Evolutionary conservation across 768 basidiomycete genomes (phyloP).

Genomic region (Cubamyces lactineus): DNA sequence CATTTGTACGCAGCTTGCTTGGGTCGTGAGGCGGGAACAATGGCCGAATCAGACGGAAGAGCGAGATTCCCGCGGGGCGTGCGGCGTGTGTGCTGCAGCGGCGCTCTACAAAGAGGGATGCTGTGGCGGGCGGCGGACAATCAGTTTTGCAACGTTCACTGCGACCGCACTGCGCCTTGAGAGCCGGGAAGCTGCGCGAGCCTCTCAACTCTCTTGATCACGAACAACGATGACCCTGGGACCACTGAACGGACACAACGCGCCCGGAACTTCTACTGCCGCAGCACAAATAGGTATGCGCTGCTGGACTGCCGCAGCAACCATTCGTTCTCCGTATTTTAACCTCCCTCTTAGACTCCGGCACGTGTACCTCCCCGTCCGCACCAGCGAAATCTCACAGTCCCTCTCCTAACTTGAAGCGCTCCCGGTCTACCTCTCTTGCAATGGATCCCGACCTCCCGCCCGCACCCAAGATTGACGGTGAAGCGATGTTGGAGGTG

Average conservation of each 20-base stretch:
- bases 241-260: constrained; percentile 4
- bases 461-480: constrained; percentile 54
- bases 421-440: constrained; percentile 37
- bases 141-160: not conserved
- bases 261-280: constrained; percentile 12
- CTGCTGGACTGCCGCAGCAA: constrained; percentile 8
- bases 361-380: constrained; percentile 32
- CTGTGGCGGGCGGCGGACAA: not conserved
- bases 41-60: too few species aligned
- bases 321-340: constrained; percentile 9
- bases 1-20: too few species aligned
- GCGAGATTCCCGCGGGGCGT: not conserved
- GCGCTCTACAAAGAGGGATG: not conserved
- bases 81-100: not conserved
- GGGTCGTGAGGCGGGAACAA: too few species aligned
- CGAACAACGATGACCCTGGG: constrained; percentile 8
- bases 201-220: not conserved
- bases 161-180: not conserved
- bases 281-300: constrained; percentile 17
- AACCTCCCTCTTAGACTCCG: constrained; percentile 7
- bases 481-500: constrained; percentile 64
- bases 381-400: constrained; percentile 27
- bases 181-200: not conserved
- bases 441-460: constrained; percentile 38
- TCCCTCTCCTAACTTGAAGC: constrained; percentile 38